Conservation (phyloP, 441 rosid genomes). For the Jatropha podagrica region DNA sequence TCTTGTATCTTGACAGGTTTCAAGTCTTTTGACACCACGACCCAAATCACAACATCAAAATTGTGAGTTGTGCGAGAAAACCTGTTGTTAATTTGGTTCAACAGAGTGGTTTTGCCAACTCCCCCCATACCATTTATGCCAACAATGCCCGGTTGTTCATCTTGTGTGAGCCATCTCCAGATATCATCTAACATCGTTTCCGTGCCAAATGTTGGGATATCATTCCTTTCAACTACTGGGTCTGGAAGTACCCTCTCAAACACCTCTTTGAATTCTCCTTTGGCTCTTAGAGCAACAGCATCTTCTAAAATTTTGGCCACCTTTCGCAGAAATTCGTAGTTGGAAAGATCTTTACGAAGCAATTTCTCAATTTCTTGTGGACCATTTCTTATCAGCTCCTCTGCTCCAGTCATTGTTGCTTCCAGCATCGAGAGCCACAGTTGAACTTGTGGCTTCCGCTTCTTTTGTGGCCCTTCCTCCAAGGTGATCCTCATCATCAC, state of each 20-base stretch:
- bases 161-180: conserved; percentile 36
- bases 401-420: background rate
- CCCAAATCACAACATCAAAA: conserved; percentile 47
- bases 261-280: background rate
- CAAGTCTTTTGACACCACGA: conserved; percentile 37
- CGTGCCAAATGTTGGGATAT: conserved; percentile 20
- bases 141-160: conserved; percentile 24
- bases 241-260: background rate
- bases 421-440: background rate
- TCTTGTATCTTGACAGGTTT: conserved; percentile 38
- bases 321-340: background rate
- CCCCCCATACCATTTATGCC: conserved; percentile 59
- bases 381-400: background rate
- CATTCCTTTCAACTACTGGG: conserved; percentile 16
- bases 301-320: background rate
- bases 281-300: background rate
- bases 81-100: conserved; percentile 46
- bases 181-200: conserved; percentile 30
- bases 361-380: background rate
- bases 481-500: background rate
- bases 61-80: conserved; percentile 22
- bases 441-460: background rate
- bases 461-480: background rate
- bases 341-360: background rate
- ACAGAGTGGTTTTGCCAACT: conserved; percentile 52